Conservation (phyloP, 1,284 basidiomycete genomes). For the Stereum hirsutum region DNA sequence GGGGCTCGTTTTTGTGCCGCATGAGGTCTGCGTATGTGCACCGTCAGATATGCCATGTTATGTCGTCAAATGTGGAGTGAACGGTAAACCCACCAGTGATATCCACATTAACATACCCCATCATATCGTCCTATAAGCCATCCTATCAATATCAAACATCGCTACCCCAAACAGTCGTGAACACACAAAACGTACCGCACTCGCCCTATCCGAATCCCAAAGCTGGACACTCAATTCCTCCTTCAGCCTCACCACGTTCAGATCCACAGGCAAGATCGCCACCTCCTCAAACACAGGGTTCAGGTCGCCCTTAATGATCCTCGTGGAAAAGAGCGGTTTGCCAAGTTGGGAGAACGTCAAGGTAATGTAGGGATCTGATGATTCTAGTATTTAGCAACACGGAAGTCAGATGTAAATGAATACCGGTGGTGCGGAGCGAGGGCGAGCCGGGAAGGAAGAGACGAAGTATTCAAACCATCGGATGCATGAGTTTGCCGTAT, state of each 20-base stretch:
- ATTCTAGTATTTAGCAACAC: no score
- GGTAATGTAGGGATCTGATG: conserved; percentile 28
- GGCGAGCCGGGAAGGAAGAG: no score
- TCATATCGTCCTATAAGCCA: no score
- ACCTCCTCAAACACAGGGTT: conserved; percentile 78
- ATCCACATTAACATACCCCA: no score
- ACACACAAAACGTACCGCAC: conserved; percentile 24
- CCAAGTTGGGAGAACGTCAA: conserved; percentile 28
- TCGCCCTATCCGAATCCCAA: conserved; percentile 65
- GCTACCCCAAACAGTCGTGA: no score
- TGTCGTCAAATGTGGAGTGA: background rate
- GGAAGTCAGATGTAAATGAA: conserved; percentile 12
- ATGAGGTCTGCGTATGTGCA: conserved; percentile 24
- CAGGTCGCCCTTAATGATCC: conserved; percentile 57
- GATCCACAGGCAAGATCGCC: conserved; percentile 56
- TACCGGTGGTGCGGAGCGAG: background rate
- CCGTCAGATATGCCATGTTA: conserved; percentile 16
- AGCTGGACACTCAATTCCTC: conserved; percentile 63
- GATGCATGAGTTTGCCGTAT: no score
- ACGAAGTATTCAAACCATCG: no score
- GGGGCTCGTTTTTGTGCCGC: conserved; percentile 19
- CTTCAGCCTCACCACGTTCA: conserved; percentile 60
- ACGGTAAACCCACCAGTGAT: no score
- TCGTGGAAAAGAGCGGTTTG: conserved; percentile 67
- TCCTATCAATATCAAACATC: no score